Conservation (phyloP, 805 yeast species). For the Saturnispora serradocipensis region DNA sequence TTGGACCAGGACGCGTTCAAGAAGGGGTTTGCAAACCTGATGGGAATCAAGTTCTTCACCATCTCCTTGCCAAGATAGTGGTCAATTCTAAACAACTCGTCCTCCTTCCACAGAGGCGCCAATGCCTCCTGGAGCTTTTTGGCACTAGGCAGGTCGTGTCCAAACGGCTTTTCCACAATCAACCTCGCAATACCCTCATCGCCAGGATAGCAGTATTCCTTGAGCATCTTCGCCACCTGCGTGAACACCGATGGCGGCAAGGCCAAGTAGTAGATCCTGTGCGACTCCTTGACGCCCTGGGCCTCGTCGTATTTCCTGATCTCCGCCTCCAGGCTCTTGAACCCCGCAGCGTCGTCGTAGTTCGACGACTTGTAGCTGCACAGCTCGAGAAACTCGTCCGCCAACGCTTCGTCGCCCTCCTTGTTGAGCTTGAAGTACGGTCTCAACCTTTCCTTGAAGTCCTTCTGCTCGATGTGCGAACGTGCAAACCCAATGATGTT, state of each 20-base stretch:
- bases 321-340: constrained; percentile 40
- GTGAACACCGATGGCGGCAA: constrained; percentile 91
- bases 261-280: constrained; percentile 86
- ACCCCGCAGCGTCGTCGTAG: constrained; percentile 78
- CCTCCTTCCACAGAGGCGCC: constrained; percentile 83
- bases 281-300: constrained; percentile 40
- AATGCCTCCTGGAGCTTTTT: constrained; percentile 67
- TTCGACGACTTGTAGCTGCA: constrained; percentile 66
- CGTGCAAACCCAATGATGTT: constrained; percentile 90
- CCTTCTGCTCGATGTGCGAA: constrained; percentile 58
- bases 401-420: constrained; percentile 23
- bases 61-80: constrained; percentile 97
- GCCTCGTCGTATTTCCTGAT: constrained; percentile 53
- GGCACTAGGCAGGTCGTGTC: constrained; percentile 77
- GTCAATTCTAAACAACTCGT: constrained; percentile 90
- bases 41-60: constrained; percentile 85
- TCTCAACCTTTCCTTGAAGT: constrained; percentile 57
- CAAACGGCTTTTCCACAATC: constrained; percentile 95
- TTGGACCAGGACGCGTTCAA: constrained; percentile 85
- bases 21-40: constrained; percentile 87
- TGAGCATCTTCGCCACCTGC: constrained; percentile 64
- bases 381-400: constrained; percentile 56
- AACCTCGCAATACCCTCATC: constrained; percentile 64
- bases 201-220: constrained; percentile 55
- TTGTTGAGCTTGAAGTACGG: constrained; percentile 42